Evolutionary conservation across 148 eudicot genomes (phyloP).

Genomic region (Arctostaphylos glauca): DNA sequence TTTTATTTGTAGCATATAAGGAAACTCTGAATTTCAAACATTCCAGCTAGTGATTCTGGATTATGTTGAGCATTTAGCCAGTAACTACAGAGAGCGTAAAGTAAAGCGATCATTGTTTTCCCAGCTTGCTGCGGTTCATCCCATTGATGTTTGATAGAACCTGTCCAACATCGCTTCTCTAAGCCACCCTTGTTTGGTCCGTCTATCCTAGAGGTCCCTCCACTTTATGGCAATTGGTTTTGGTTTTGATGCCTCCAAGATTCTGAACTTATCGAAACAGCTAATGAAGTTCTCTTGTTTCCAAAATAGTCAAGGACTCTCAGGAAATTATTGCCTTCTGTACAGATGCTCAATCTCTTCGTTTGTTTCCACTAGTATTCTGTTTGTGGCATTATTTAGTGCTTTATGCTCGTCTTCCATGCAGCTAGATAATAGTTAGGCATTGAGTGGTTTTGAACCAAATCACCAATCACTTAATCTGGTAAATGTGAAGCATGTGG

Average conservation of each 20-base stretch:
- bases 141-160: not conserved
- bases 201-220: not conserved
- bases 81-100: not conserved
- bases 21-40: not conserved
- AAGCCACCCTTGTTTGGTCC: not conserved
- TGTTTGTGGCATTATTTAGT: too few species aligned
- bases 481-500: not conserved
- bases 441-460: not conserved
- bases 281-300: not conserved
- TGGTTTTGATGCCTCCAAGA: not conserved
- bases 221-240: not conserved
- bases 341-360: too few species aligned
- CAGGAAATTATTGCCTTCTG: not conserved
- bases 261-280: not conserved
- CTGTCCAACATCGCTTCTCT: not conserved
- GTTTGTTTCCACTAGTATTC: too few species aligned
- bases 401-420: too few species aligned
- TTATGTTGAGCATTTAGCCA: not conserved
- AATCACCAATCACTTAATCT: not conserved
- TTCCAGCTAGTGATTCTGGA: not conserved
- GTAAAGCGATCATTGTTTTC: not conserved
- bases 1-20: not conserved
- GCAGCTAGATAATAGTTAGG: too few species aligned
- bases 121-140: not conserved
- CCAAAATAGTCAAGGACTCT: not conserved